Evolutionary conservation across 108 stramenopile genomes (phyloP), one percentile per base, ranked within the genome.

Genomic region (Fistulifera solaris): DNA sequence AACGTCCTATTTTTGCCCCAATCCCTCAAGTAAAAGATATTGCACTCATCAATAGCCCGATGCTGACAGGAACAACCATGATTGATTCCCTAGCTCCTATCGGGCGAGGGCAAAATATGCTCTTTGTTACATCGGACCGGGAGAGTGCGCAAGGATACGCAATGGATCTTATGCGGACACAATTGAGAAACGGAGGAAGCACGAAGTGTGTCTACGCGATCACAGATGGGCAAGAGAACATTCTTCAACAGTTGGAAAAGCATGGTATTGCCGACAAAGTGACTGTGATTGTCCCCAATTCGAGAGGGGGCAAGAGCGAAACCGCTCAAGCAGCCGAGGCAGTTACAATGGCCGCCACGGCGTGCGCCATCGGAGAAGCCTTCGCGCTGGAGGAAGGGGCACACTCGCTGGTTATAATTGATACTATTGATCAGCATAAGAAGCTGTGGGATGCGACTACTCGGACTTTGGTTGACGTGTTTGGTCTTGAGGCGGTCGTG

Each of bases 101-200:
- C 57, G 91, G 91, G 26, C 80, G 75, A 52, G 91, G 91, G 1
- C 91, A 93, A 68, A 93, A 93, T 56, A 93, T 87, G 86, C 73
- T 93, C 43, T 57, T 88, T 16, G 68, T 93, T 61, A 87, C 83
- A 38, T 65, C 76, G 41, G 73, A 81, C 39, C 52, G 74, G 15
- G 54, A 73, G 6, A 68, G 67, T 31, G 60, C 68, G 68, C 51
- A 66, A 25, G 69, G 63, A 4, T 69, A 67, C 50, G 75, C 54
- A 10, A 41, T 61, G 16, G 73, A 71, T 26, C 50, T 64, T n/a
- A 18, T 78, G 15, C 55, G 48, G 4, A 67, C 62, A 19, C 76
- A 81, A 51, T 19, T 23, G 28, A 18, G 41, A n/a, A 38, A 64
- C 13, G 42, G 25, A 16, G 62, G 42, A 16, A 45, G 11, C 44